Evolutionary conservation across 2,329 filamentous ascomycete genomes (phyloP).

Genomic region (Ascochyta viciae-villosae): DNA sequence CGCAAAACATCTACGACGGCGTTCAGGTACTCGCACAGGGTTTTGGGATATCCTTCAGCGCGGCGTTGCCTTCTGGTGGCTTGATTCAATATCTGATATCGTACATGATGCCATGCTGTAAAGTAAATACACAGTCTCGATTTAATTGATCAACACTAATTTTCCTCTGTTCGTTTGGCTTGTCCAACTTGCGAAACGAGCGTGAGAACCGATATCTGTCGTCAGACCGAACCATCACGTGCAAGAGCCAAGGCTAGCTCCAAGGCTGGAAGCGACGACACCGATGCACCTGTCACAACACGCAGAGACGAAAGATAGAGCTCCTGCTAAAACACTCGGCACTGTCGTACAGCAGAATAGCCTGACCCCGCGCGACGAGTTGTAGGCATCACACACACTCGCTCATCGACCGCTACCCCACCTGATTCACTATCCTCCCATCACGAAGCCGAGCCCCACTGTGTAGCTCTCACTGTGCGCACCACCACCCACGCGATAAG

Average conservation of each 20-base stretch:
- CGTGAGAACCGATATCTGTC: background rate
- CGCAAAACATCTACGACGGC: background rate
- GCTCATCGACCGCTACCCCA: constrained; percentile 13
- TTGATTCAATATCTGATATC: background rate
- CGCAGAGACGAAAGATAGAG: constrained; percentile 1
- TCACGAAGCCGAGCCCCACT: constrained; percentile 18
- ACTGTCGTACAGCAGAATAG: background rate
- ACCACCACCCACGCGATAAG: constrained; percentile 14
- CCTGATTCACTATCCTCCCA: constrained; percentile 11
- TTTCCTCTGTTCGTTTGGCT: background rate
- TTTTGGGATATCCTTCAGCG: constrained; percentile 4
- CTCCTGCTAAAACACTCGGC: background rate
- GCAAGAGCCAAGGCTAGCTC: constrained; percentile 12
- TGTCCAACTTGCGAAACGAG: background rate
- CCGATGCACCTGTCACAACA: background rate
- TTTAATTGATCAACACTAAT: background rate
- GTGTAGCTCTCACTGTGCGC: constrained; percentile 11
- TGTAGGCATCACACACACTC: constrained; percentile 2
- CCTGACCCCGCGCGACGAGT: background rate
- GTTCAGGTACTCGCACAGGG: constrained; percentile 6
- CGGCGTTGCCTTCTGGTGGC: constrained; percentile 7
- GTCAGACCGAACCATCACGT: constrained; percentile 6
- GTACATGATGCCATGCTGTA: constrained; percentile 10
- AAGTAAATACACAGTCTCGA: constrained; percentile 1
- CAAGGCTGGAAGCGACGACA: constrained; percentile 14